Conservation (phyloP, 352 stramenopile species). For the Phytophthora hybrid region DNA sequence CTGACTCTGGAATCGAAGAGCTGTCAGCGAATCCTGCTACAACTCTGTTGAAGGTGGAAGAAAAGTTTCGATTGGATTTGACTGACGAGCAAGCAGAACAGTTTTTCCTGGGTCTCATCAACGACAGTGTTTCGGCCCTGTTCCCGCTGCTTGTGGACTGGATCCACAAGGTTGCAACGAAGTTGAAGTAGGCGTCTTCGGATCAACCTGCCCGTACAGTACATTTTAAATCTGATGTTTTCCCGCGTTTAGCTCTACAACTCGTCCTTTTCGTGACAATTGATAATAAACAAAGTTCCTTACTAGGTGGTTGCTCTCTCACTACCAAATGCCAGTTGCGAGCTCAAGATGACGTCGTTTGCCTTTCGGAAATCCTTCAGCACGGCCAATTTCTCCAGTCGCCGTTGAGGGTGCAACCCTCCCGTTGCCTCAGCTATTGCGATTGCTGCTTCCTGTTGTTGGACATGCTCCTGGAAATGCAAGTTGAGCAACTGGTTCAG, state of each 20-base stretch:
- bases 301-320: constrained; percentile 26
- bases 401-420: constrained; percentile 11
- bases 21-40: constrained; percentile 87
- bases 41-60: constrained; percentile 92
- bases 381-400: constrained; percentile 42
- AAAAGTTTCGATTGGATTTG: constrained; percentile 97
- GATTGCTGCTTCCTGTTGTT: constrained; percentile 30
- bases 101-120: constrained; percentile 97
- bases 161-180: constrained; percentile 87
- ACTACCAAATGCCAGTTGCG: constrained; percentile 44
- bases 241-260: constrained; percentile 11
- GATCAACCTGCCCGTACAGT: background rate
- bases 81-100: constrained; percentile 98
- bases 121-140: constrained; percentile 95
- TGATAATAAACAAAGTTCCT: constrained; percentile 31
- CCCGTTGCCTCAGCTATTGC: constrained; percentile 27
- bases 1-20: constrained; percentile 98
- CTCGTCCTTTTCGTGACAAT: constrained; percentile 6
- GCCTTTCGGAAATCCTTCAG: constrained; percentile 60
- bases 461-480: constrained; percentile 52
- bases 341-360: constrained; percentile 50
- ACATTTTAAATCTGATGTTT: constrained; percentile 15
- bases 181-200: constrained; percentile 51
- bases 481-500: constrained; percentile 55
- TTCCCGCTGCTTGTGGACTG: constrained; percentile 89